Base-by-base conservation (phyloP, 768 basidiomycete genomes). In the Cystobasidium ongulense region DNA sequence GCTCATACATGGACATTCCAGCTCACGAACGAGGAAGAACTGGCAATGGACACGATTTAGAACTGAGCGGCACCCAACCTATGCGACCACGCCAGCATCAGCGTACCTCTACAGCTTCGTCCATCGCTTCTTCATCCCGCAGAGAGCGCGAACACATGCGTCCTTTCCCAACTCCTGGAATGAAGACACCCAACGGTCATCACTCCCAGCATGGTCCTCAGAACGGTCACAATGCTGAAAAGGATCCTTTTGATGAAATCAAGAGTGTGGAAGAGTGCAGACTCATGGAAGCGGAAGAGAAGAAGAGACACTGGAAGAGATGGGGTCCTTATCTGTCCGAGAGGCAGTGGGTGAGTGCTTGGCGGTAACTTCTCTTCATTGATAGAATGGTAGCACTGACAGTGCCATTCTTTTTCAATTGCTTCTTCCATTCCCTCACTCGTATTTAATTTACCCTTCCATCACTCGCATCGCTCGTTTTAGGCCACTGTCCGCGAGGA, bases 271-370 rank as follows among this genome's bases (percentile, higher is more conserved):
- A 99, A 83, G 87, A 87, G 76, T 84, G 89, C 81, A 87, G 94
- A 62, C 86, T 99, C n/a, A 82, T 87, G 25, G 78, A 78, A 62
- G 90, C 97, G 78, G 91, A 92, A 76, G 88, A 86, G 73, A 84
- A 84, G 63, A 88, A 87, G 77, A 88, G 91, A 76, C 94, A 98
- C 81, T 99, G 96, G 96, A 98, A 98, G 82, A 86, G 91, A 78
- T 98, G 95, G 95, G 96, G 96, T 23, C 96, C 96, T 18, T 99
- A 99, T 83, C 86, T 99, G 65, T 89, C 89, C 73, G 96, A 99
- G 82, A 86, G 96, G 73, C 96, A 98, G 84, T 99, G 96, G 96
- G 95, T 92, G 75, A 76, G 74, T 76, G 27, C 27, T 35, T 33
- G 43, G 13, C 43, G 43, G 13, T 13, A n/a, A 46, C 43, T 46